A percentile compares a stretch with the other conserved stretches of the same genome.
Evolutionary conservation across 345 rosid genomes (phyloP).

Genomic region (Eucalyptus regnans): DNA sequence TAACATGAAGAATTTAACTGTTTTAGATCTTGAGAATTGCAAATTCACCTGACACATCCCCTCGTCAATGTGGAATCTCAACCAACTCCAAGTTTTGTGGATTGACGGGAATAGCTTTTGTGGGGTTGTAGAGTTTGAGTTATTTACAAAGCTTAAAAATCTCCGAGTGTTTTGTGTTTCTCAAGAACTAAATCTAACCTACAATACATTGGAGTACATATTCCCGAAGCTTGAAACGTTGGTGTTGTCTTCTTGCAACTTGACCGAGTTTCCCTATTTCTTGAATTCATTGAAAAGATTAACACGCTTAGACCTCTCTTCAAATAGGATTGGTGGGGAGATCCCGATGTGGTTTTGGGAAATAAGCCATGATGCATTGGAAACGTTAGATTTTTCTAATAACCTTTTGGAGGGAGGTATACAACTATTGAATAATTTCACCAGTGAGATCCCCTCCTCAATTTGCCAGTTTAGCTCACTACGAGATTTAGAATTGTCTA

Average conservation of each 20-base stretch:
- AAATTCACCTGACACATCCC: neutral
- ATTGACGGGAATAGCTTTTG: neutral
- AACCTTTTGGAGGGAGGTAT: neutral
- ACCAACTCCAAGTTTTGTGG: neutral
- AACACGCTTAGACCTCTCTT: fast-evolving
- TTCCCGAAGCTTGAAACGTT: neutral
- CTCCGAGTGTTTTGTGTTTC: fast-evolving
- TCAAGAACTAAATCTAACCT: neutral
- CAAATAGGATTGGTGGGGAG: neutral
- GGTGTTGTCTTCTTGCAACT: fast-evolving
- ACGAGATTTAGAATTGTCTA: too few species aligned
- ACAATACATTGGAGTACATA: too few species aligned
- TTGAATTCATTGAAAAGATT: neutral
- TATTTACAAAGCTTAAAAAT: neutral
- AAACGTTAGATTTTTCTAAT: fast-evolving
- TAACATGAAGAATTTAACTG: neutral
- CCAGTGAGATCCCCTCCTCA: too few species aligned
- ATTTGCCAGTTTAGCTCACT: too few species aligned
- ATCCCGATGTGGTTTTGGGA: neutral
- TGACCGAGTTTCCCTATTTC: neutral
- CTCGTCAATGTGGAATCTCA: neutral
- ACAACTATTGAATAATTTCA: too few species aligned
- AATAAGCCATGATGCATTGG: neutral
- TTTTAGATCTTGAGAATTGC: neutral
- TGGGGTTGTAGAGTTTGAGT: neutral